Evolutionary conservation across 495 filamentous ascomycete genomes (phyloP).

Genomic region (Aspergillus incahuasiensis): DNA sequence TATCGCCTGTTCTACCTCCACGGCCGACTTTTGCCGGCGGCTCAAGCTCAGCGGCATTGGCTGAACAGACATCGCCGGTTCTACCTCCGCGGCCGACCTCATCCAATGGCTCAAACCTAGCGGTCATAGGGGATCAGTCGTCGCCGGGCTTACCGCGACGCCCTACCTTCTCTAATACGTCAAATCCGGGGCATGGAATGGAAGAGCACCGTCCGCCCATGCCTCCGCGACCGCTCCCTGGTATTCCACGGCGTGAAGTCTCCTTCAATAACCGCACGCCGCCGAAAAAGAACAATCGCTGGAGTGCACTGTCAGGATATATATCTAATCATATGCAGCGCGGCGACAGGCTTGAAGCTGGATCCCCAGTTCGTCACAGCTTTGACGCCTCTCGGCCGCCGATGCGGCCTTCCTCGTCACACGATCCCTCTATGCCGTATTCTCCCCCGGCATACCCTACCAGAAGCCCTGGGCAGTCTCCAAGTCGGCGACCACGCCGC

Average conservation of each 20-base stretch:
- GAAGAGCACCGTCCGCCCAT: slow-evolving; percentile 2
- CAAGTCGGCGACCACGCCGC: slow-evolving; percentile 17
- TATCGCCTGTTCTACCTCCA: not conserved
- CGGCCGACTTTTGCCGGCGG: no score
- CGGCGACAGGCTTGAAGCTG: slow-evolving; percentile 22
- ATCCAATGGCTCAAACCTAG: no score
- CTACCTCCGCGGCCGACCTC: no score
- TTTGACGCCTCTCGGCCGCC: slow-evolving; percentile 31
- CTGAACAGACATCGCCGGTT: no score
- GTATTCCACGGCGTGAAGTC: slow-evolving; percentile 28
- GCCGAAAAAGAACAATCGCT: slow-evolving; percentile 24
- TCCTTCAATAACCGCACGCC: slow-evolving; percentile 8
- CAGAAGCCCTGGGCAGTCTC: slow-evolving; percentile 30
- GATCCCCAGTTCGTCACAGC: slow-evolving; percentile 27
- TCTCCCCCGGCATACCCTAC: slow-evolving; percentile 18
- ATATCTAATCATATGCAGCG: slow-evolving; percentile 17
- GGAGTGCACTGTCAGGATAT: slow-evolving; percentile 32
- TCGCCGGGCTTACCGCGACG: slow-evolving; percentile 6
- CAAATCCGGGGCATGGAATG: not conserved
- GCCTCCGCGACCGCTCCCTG: slow-evolving; percentile 26
- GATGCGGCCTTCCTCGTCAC: slow-evolving; percentile 29
- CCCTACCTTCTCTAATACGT: slow-evolving; percentile 8
- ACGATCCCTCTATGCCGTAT: slow-evolving; percentile 15
- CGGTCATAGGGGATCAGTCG: not conserved
- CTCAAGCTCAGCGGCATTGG: no score